These are phyloP conservation scores for Epichloe gansuensis DNA, from an alignment of 2,329 filamentous ascomycete species.

Conservation along the genomic window DNA sequence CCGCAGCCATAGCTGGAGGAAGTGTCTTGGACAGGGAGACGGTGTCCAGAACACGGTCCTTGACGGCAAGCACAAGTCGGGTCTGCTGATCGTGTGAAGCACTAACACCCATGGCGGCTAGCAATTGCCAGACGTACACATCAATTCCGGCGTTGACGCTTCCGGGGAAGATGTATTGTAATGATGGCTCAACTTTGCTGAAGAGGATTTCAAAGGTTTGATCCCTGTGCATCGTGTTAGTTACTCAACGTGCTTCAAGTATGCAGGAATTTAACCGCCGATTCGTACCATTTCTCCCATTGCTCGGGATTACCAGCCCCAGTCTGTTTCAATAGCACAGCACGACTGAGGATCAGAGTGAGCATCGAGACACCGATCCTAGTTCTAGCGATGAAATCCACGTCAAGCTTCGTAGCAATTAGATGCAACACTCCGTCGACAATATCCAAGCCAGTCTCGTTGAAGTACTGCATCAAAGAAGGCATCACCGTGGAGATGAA, in stretches of 20 bases:
- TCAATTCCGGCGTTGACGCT: conserved; percentile 86
- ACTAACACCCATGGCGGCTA: conserved; percentile 87
- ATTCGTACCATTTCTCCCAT: conserved; percentile 64
- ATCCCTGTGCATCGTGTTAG: conserved; percentile 40
- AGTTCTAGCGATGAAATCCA: conserved; percentile 73
- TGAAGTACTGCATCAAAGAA: conserved; percentile 77
- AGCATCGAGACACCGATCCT: conserved; percentile 81
- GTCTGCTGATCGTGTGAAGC: conserved; percentile 93
- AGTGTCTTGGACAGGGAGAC: conserved; percentile 80
- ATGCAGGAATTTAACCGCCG: background rate
- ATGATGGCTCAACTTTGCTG: conserved; percentile 68
- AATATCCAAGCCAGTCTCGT: conserved; percentile 80
- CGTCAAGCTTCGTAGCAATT: conserved; percentile 69
- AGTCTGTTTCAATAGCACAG: conserved; percentile 81
- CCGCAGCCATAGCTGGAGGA: conserved; percentile 70
- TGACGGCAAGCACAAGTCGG: conserved; percentile 84
- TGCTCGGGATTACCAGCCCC: conserved; percentile 56
- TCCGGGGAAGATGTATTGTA: conserved; percentile 79
- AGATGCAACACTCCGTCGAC: conserved; percentile 82
- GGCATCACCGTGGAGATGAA: conserved; percentile 85
- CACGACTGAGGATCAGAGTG: conserved; percentile 87
- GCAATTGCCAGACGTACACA: conserved; percentile 95
- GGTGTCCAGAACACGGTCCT: conserved; percentile 95
- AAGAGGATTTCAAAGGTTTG: conserved; percentile 77
- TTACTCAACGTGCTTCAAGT: background rate